These are phyloP conservation scores for Macrolepiota albuminosa DNA, from an alignment of 768 basidiomycete species.

Conservation along the genomic window DNA sequence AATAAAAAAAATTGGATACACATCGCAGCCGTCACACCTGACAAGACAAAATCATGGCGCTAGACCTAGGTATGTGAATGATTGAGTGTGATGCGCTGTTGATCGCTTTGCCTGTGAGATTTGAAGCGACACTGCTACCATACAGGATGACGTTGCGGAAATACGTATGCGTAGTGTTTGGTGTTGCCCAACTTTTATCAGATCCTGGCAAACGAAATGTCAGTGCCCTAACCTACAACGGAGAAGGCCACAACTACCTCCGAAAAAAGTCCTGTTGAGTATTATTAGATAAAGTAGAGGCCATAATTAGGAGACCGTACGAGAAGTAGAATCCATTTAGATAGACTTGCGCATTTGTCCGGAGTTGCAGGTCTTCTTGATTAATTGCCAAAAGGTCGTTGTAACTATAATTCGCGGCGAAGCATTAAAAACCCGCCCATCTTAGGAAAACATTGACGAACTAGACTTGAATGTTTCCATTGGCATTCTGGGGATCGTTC, in stretches of 20 bases:
- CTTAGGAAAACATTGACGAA: constrained; percentile 30
- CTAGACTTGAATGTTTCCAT: constrained; percentile 71
- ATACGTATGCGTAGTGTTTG: constrained; percentile 63
- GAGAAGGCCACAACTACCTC: constrained; percentile 36
- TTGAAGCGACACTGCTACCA: constrained; percentile 50
- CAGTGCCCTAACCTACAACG: constrained; percentile 7
- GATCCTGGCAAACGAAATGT: constrained; percentile 32
- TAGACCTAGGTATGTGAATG: not conserved
- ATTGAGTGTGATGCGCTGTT: constrained; percentile 15
- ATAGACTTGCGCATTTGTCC: constrained; percentile 44
- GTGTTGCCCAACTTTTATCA: constrained; percentile 70
- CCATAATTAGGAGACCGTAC: constrained; percentile 30
- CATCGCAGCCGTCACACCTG: constrained; percentile 3
- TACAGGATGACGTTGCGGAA: constrained; percentile 72
- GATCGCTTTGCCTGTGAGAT: constrained; percentile 30
- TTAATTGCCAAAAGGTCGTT: constrained; percentile 62
- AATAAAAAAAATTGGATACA: not conserved
- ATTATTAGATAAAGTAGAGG: not conserved
- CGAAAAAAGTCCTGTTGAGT: constrained; percentile 67
- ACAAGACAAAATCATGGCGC: not conserved
- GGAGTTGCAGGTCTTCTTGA: constrained; percentile 59
- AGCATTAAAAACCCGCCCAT: not conserved
- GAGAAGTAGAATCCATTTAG: constrained; percentile 78
- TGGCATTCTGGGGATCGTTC: constrained; percentile 66
- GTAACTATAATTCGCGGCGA: constrained; percentile 41